Percentiles rank a stretch among this genome's conserved stretches.
These are phyloP conservation scores for Ganoderma lingzhi DNA, from an alignment of 1,284 basidiomycete species.

Conservation along the genomic window DNA sequence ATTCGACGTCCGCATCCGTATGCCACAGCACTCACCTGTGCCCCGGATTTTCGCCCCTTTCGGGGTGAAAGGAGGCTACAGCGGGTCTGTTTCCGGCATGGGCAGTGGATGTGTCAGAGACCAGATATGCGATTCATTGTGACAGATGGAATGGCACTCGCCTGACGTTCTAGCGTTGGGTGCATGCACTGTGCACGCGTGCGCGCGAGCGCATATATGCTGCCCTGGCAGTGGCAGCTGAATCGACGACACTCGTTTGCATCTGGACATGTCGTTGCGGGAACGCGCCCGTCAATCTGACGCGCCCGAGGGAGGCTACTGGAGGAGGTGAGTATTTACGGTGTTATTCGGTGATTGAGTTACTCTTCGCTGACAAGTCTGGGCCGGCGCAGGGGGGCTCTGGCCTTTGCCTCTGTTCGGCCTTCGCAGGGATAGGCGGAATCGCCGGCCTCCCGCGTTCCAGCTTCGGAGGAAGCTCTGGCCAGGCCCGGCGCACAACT, in stretches of 20 bases:
- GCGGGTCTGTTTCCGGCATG: neutral
- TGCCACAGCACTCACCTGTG: conserved; percentile 1
- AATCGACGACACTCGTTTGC: neutral
- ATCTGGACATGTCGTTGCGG: neutral
- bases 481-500: conserved; percentile 2
- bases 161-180: neutral
- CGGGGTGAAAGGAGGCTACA: neutral
- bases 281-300: neutral
- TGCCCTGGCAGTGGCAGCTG: neutral
- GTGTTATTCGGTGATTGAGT: neutral
- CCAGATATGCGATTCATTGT: neutral
- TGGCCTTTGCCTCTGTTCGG: neutral
- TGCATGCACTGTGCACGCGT: neutral
- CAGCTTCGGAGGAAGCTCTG: neutral
- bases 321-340: neutral
- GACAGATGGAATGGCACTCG: neutral
- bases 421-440: neutral
- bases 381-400: neutral
- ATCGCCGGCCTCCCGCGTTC: conserved; percentile 11
- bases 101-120: neutral
- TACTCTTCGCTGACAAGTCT: conserved; percentile 3
- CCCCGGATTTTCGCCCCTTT: conserved; percentile 21
- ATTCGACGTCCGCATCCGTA: conserved; percentile 7
- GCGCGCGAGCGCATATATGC: neutral
- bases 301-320: conserved; percentile 4